Evolutionary conservation across 2,329 filamentous ascomycete genomes (phyloP), one percentile per base, ranked within the genome.

Genomic region (Tolypocladium cylindrosporum): DNA sequence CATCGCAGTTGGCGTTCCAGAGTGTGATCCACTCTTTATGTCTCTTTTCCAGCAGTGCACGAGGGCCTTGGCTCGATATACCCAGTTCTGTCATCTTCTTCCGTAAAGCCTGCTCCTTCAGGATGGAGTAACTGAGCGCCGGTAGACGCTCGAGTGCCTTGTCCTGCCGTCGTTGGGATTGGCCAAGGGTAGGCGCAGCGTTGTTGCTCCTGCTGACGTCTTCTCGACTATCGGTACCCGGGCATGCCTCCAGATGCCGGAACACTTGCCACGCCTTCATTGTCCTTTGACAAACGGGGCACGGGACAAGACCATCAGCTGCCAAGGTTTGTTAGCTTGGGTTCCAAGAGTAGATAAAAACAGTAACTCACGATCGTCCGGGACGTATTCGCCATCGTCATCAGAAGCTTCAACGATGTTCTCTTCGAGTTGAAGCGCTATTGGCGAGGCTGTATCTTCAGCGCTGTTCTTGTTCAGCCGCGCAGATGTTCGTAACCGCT

Each of bases 1-100:
- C 88, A 71, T 99, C 94, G 73, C 91, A 96, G 69, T 99, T 99
- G 13, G 95, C 90, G 71, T 99, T 99, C 88, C 91, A 97, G 21
- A 99, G 75, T 42, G 94, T 97, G 55, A 94, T 81, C 92, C 92
- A 99, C 72, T 99, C 94, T 31, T 84, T 90, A 67, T 97, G 92
- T 21, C 95, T 83, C 63, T 81, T 83, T 69, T 93, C 88, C 57
- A 97, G 77, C 1, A 92, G 77, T 52, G 80, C 75, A 52, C 87
- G 87, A 0, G 80, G 72, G 1, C 94, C 94, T 60, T 75, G 78
- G 11, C 79, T 81, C 0, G 90, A 87, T 58, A 97, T 86, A 1
- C 92, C 91, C 1, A 94, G 77, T 3, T 96, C 91, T 21, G 77
- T 71, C 48, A 99, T 76, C 72, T 96, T 97, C 68, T 90, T 94